Base-by-base conservation (phyloP, 306 rosid species). In the Gynostemma pentaphyllum region DNA sequence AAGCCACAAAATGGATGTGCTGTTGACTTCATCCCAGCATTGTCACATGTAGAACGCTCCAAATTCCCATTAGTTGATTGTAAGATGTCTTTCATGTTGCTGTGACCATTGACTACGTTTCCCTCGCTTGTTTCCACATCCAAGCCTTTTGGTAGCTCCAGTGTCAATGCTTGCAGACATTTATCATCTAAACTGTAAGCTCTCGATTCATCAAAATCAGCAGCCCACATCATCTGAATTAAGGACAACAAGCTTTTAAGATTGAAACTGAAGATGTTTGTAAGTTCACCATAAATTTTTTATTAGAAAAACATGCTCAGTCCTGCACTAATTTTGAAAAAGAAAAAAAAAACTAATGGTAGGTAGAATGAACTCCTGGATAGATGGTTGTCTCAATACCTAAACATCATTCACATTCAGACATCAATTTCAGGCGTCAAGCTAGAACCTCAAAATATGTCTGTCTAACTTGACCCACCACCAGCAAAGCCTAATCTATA, bases 181-280 rank as follows among this genome's bases (percentile, higher is more conserved):
- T 72, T 81, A 65, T 73, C 79, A 68, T 82, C 87, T 55, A 90
- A 85, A 67, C 71, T 78, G 70, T 70, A 70, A 53, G 73, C 77
- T 71, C 76, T 52, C 51, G 90, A 85, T 77, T 85, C 94, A 77
- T 85, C 85, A 78, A 87, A 90, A 79, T 90, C 97, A 76, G 97
- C 87, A 15, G 97, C 96, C 97, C 97, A 90, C 82, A 90, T 87
- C 97, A 90, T 90, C 97, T 90, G 83, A 74, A 71, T 63, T 59
- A 18, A 64, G 32, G 23, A 75, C 52, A 62, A 72, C n/a, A 57
- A 34, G 69, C 73, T 54, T 54, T 36, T 56, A 67, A 39, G 57
- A 59, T 59, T 21, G 32, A 21, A 37, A 37, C 32, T 2, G 37
- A 7, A 32, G 3, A 32, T 32, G 7, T 32, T 32, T 32, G 37